Base-by-base conservation (phyloP, 2,329 filamentous ascomycete genomes). In the Microsporum ferrugineum region DNA sequence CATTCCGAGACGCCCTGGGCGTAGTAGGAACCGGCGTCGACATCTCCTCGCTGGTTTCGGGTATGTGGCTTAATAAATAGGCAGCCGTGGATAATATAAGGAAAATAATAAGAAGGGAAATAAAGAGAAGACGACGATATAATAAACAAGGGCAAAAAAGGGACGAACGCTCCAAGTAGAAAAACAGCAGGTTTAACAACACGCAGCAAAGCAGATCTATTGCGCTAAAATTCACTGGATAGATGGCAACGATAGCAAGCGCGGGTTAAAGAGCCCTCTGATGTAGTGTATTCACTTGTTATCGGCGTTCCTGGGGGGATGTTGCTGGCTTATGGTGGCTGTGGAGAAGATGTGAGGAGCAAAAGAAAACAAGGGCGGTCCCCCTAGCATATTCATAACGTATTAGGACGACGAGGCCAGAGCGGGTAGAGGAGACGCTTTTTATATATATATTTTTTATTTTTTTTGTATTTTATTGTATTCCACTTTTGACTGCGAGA, bases 21-120 rank as follows among this genome's bases (percentile, higher is more conserved):
- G 75, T 72, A 53, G 70, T 67, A 66, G 74, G 72, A 61, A 71
- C 68, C 69, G 73, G 73, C 56, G 76, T 71, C 69, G 78, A 77
- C 79, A 80, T 81, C 64, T 64, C 67, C 68, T 36, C 31, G 33
- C n/a, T 33, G 8, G 39, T 6, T 14, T 47, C 33, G 71, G 66
- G 51, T 64, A 60, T 71, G 70, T 67, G 74, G 74, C 74, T 79
- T 77, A 75, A 77, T 75, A 79, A 78, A 79, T 79, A 79, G 70
- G 72, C 75, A 77, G 75, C 75, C 76, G 71, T 66, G 63, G 68
- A 65, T 64, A 63, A 63, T 61, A 69, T 67, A 69, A 65, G 67
- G 68, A 68, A 69, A 63, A 66, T 65, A 68, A 65, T 68, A 64
- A 70, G 69, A 67, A 61, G 23, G 29, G 33, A 55, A 62, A 61